Base-by-base conservation (phyloP, 805 yeast species). In the Kluyveromyces wickerhamii region DNA sequence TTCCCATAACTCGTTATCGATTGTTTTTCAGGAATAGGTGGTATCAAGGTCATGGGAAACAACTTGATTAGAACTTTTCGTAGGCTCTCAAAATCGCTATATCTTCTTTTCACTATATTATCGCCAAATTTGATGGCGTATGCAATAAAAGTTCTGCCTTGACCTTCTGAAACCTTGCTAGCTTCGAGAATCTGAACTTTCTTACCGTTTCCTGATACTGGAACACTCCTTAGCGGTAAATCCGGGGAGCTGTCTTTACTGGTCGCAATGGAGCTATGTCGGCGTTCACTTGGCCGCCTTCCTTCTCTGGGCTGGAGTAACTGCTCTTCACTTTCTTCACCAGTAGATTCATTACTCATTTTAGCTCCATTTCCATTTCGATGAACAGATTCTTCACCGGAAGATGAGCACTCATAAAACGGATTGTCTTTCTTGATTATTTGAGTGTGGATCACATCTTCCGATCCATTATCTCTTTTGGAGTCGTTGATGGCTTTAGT, bases 11-110 rank as follows among this genome's bases (percentile, higher is more conserved):
- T 56, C 34, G 52, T 58, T 5, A 59, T 41, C 7, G 52, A 43
- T 39, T 82, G 88, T 54, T 82, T 82, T 63, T 79, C 84, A 0
- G 98, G 98, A n/a, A 92, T 85, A 0, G 96, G 95, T 2, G 98
- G 97, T 2, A 92, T 72, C 4, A 92, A 68, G 5, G 77, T 61
- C 24, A 89, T 76, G 1, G 97, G 96, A 48, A 83, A 87, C 21
- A 84, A 62, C 48, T 77, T 77, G 4, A 76, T 64, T 17, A 92
- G 66, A 3, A 79, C 71, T 28, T 69, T 76, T 35, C 96, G 63
- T 20, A 92, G 67, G 36, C 81, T 72, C 51, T 86, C 96, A 57
- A 92, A 92, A 53, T 92, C 98, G 29, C 94, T 83, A 57, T 89
- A 92, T 29, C 97, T 65, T 47, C 97, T 67, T 21, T 82, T 71